A percentile compares a stretch with the other conserved stretches of the same genome.
Conservation (phyloP, 495 filamentous ascomycete species). For the Tuber aestivum region DNA sequence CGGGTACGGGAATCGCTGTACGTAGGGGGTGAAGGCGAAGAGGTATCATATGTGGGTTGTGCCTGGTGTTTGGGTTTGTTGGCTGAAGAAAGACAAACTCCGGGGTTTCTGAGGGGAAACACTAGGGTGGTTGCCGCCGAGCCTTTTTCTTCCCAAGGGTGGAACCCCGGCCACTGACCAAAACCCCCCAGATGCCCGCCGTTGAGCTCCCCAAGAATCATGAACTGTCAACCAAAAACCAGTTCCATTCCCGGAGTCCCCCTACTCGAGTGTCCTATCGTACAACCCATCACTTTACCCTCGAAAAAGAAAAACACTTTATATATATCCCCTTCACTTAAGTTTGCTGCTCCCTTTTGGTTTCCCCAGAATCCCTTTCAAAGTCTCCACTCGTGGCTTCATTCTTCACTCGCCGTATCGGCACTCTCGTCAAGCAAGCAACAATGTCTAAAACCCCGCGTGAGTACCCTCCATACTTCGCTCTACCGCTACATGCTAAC, state of each 20-base stretch:
- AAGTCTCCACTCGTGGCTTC: constrained; percentile 2
- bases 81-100: not conserved
- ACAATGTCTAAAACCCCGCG: constrained; percentile 23
- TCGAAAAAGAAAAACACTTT: not conserved
- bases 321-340: not conserved
- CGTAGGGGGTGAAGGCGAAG: not conserved
- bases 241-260: not conserved
- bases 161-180: not conserved
- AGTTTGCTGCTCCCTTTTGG: not conserved
- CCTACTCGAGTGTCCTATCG: not conserved
- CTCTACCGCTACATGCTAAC: not conserved
- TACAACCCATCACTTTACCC: not conserved
- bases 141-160: not conserved
- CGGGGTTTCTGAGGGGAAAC: not conserved
- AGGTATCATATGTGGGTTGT: not conserved
- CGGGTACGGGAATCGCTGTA: not conserved
- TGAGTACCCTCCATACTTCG: constrained; percentile 9
- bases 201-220: not conserved
- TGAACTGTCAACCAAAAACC: not conserved
- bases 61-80: not conserved
- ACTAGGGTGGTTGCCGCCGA: not conserved
- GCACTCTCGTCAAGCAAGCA: not conserved
- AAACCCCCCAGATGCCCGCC: not conserved
- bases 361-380: constrained; percentile 2
- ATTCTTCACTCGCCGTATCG: constrained; percentile 1